Conservation (phyloP, 805 yeast genomes). For the Ogataea minuta region DNA sequence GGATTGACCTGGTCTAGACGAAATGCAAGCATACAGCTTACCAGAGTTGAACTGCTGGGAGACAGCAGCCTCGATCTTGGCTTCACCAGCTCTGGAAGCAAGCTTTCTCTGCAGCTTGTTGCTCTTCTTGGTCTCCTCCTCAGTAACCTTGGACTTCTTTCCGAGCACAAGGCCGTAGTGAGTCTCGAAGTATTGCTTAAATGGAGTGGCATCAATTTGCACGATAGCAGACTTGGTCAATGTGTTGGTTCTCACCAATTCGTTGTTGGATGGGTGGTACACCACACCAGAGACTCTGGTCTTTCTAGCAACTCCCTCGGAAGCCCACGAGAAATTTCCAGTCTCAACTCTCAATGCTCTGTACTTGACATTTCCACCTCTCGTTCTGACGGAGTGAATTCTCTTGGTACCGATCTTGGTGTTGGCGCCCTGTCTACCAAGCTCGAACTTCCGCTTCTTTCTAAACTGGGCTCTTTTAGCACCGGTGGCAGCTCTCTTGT, state of each 20-base stretch:
- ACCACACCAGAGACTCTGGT: slow-evolving; percentile 97
- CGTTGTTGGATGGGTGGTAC: slow-evolving; percentile 99
- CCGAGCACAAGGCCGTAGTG: slow-evolving; percentile 95
- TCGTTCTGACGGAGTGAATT: slow-evolving; percentile 98
- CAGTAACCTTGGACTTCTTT: slow-evolving; percentile 69
- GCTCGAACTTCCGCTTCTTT: slow-evolving; percentile 99
- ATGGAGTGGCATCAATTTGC: slow-evolving; percentile 99
- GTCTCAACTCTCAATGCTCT: slow-evolving; percentile 99
- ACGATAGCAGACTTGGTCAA: slow-evolving; percentile 98
- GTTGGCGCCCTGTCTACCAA: slow-evolving; percentile 99
- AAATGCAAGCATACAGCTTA: slow-evolving; percentile 96
- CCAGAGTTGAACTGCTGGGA: slow-evolving; percentile 98
- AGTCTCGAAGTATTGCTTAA: slow-evolving; percentile 98
- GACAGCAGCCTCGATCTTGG: slow-evolving; percentile 87
- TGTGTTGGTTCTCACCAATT: slow-evolving; percentile 99
- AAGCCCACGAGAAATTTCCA: slow-evolving; percentile 99
- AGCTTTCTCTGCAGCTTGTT: slow-evolving; percentile 85
- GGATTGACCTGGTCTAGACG: slow-evolving; percentile 99
- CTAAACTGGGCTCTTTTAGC: slow-evolving; percentile 99
- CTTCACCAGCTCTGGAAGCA: slow-evolving; percentile 84
- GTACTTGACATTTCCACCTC: slow-evolving; percentile 99
- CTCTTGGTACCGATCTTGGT: slow-evolving; percentile 99
- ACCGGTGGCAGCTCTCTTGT: slow-evolving; percentile 99
- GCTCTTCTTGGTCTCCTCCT: slow-evolving; percentile 62
- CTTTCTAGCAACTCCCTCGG: slow-evolving; percentile 98